phyloP scores from a whole-genome alignment of 306 rosid genomes.

The Casuarina cunninghamiana region DNA sequence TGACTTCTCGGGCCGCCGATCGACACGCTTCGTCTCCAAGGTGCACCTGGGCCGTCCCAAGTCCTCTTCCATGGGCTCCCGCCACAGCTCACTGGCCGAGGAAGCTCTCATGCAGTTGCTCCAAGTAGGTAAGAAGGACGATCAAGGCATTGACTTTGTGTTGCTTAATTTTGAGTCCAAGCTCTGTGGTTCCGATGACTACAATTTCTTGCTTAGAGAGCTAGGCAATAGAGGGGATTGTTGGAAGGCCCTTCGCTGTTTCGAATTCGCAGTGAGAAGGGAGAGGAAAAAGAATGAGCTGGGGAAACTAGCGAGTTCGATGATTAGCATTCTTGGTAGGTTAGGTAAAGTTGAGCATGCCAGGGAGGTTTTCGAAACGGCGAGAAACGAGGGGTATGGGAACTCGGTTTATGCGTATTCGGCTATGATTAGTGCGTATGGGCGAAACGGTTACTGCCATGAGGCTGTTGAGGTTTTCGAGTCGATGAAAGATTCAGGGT shows the following conservation, averaged over 20 bases:
- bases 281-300: conserved; percentile 51
- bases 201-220: conserved; percentile 62
- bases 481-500: conserved; percentile 62
- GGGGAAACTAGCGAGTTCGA: conserved; percentile 78
- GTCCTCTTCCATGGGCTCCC: conserved; percentile 38
- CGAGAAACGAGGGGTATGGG: conserved; percentile 69
- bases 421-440: conserved; percentile 80
- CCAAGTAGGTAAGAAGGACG: conserved; percentile 53
- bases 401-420: conserved; percentile 75
- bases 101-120: conserved; percentile 61
- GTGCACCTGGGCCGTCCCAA: conserved; percentile 71
- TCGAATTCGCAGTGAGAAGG: conserved; percentile 64
- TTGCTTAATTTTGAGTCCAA: conserved; percentile 50
- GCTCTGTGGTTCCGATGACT: conserved; percentile 70
- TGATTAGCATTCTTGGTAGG: conserved; percentile 91
- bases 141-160: conserved; percentile 44
- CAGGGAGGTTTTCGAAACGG: conserved; percentile 50
- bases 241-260: conserved; percentile 54
- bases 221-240: conserved; percentile 66
- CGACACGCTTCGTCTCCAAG: conserved; percentile 76
- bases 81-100: conserved; percentile 60
- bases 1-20: conserved; percentile 78
- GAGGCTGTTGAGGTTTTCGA: conserved; percentile 58
- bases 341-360: conserved; percentile 77
- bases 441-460: conserved; percentile 59